Evolutionary conservation across 805 yeast species (phyloP).

Genomic region (Ogataea siamensis): DNA sequence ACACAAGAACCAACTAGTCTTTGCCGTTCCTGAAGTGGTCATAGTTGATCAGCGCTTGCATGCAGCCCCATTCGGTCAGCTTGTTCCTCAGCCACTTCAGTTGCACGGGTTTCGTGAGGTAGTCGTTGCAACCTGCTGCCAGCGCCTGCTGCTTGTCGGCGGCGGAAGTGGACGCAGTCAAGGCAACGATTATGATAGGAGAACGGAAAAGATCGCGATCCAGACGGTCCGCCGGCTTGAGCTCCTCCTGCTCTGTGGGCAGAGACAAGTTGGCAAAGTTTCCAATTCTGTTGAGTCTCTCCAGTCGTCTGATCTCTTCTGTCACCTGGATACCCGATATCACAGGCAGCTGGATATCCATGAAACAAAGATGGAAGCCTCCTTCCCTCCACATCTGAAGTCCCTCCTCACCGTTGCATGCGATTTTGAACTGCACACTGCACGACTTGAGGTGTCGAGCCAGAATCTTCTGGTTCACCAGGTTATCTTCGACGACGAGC

Average conservation of each 20-base stretch:
- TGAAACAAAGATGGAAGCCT: slow-evolving; percentile 88
- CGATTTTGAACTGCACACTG: slow-evolving; percentile 78
- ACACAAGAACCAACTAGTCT: slow-evolving; percentile 1
- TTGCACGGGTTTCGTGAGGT: slow-evolving; percentile 92
- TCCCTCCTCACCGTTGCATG: slow-evolving; percentile 93
- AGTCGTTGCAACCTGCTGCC: slow-evolving; percentile 97
- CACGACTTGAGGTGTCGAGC: slow-evolving; percentile 86
- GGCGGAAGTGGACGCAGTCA: slow-evolving; percentile 87
- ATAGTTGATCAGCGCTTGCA: slow-evolving; percentile 95
- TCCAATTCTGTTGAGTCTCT: slow-evolving; percentile 77
- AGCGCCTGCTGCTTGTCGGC: slow-evolving; percentile 87
- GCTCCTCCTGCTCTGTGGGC: slow-evolving; percentile 17
- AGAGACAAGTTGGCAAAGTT: slow-evolving; percentile 36
- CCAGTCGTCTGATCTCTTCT: slow-evolving; percentile 83
- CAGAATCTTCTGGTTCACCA: slow-evolving; percentile 87
- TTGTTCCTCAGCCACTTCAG: slow-evolving; percentile 91
- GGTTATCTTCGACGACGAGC: slow-evolving; percentile 92
- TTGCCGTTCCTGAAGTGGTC: slow-evolving; percentile 75
- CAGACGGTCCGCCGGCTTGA: slow-evolving; percentile 47
- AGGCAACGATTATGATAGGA: slow-evolving; percentile 96
- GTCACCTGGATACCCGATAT: slow-evolving; percentile 96
- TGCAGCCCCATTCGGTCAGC: slow-evolving; percentile 97
- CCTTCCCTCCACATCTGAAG: slow-evolving; percentile 92
- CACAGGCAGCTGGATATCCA: slow-evolving; percentile 97
- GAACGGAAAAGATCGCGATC: slow-evolving; percentile 69